Evolutionary conservation across 2,329 filamentous ascomycete genomes (phyloP).

Genomic region (Paraconiothyrium brasiliense): DNA sequence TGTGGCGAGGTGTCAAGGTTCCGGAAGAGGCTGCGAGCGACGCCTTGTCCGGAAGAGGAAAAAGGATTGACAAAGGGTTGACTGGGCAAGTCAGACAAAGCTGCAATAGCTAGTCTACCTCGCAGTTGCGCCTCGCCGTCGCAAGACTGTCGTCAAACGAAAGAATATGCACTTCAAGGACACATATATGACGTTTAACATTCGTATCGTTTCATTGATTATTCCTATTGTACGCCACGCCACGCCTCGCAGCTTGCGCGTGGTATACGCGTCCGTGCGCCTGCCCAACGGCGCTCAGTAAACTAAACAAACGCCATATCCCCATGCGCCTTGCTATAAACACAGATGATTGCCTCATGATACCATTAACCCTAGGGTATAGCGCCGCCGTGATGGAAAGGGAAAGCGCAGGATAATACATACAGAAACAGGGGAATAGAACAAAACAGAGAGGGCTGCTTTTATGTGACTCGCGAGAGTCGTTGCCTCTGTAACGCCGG

Average conservation of each 20-base stretch:
- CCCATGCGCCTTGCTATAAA: slow-evolving; percentile 10
- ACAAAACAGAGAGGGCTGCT: slow-evolving; percentile 21
- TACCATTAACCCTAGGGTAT: slow-evolving; percentile 31
- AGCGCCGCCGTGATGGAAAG: slow-evolving; percentile 26
- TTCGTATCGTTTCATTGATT: slow-evolving; percentile 4
- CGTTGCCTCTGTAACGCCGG: slow-evolving; percentile 38
- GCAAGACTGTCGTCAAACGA: too few relatives aligned
- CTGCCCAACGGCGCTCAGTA: background rate
- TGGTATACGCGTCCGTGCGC: background rate
- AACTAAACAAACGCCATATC: slow-evolving; percentile 22
- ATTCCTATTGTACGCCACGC: background rate
- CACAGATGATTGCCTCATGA: slow-evolving; percentile 12
- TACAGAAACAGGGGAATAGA: slow-evolving; percentile 30
- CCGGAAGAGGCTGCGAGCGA: too few relatives aligned
- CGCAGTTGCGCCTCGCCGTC: too few relatives aligned
- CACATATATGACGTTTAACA: background rate
- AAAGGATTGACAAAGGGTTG: too few relatives aligned
- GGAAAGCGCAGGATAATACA: slow-evolving; percentile 19
- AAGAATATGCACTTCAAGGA: too few relatives aligned
- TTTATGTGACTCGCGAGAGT: slow-evolving; percentile 41
- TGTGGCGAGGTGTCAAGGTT: too few relatives aligned
- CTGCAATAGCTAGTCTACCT: too few relatives aligned
- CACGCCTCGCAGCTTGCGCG: background rate
- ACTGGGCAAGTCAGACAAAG: too few relatives aligned
- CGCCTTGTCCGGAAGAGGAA: too few relatives aligned